A percentile compares a stretch with the other conserved stretches of the same genome.
Conservation (phyloP, 2,329 filamentous ascomycete species). For the Nigrograna mackinnonii region DNA sequence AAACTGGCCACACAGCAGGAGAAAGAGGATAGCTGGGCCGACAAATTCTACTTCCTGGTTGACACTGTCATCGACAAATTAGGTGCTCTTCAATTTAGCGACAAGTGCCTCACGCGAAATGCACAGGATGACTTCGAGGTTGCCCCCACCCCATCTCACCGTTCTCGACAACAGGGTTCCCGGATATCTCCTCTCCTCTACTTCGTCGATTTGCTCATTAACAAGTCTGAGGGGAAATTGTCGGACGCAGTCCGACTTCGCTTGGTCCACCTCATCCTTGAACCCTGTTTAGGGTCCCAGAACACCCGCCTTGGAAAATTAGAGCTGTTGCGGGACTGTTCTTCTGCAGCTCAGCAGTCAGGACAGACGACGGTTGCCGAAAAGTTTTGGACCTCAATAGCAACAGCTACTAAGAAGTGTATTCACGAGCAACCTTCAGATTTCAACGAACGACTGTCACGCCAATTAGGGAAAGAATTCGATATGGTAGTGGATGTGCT, state of each 20-base stretch:
- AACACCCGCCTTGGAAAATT: constrained; percentile 39
- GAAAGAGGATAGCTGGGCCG: constrained; percentile 48
- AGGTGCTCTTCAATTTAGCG: constrained; percentile 54
- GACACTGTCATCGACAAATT: constrained; percentile 54
- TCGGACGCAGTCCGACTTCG: constrained; percentile 41
- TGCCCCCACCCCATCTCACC: constrained; percentile 68
- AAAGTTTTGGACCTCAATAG: constrained; percentile 34
- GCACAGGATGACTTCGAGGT: constrained; percentile 65
- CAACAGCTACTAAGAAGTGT: constrained; percentile 19
- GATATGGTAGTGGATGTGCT: constrained; percentile 71
- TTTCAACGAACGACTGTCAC: constrained; percentile 23
- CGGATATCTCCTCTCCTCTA: constrained; percentile 67
- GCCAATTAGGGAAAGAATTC: constrained; percentile 67
- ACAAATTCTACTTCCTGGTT: constrained; percentile 56
- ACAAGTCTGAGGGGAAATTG: constrained; percentile 40
- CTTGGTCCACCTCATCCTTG: constrained; percentile 54
- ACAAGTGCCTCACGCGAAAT: constrained; percentile 53
- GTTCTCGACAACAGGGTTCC: constrained; percentile 50
- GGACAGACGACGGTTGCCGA: constrained; percentile 18
- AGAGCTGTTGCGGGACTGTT: constrained; percentile 43
- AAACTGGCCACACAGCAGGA: constrained; percentile 34
- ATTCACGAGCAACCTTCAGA: constrained; percentile 24
- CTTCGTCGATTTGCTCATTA: constrained; percentile 64
- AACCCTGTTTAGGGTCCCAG: constrained; percentile 58
- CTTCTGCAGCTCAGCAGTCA: constrained; percentile 22